Evolutionary conservation across 2,329 filamentous ascomycete genomes (phyloP), one percentile per base, ranked within the genome.

Genomic region (Aureobasidium sp.): DNA sequence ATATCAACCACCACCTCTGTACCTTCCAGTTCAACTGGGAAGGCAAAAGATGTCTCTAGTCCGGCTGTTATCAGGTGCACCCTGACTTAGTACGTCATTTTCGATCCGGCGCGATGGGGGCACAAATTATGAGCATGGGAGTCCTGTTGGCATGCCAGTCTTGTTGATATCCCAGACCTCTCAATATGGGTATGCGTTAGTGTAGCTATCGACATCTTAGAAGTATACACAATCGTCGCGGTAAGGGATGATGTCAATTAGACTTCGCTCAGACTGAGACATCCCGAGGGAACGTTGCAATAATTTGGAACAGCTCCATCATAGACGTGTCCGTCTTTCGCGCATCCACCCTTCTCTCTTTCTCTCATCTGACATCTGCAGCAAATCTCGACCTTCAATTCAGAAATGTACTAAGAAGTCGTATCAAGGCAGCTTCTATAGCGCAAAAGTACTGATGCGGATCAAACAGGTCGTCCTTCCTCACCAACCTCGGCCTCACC

Each of bases 401-500:
- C n/a, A n/a, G n/a, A n/a, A n/a, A n/a, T n/a, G n/a, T n/a, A n/a
- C n/a, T n/a, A n/a, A n/a, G n/a, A n/a, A n/a, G n/a, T n/a, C n/a
- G n/a, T n/a, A n/a, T n/a, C n/a, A n/a, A n/a, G n/a, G n/a, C n/a
- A n/a, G n/a, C n/a, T n/a, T n/a, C n/a, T n/a, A n/a, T n/a, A n/a
- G n/a, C n/a, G n/a, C n/a, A n/a, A n/a, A n/a, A n/a, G n/a, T 14
- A 14, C 45, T 48, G 29, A 48, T 14, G 32, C 25, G 14, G 3
- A 6, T 30, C 16, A 13, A 48, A 39, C 47, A 60, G 58, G 58
- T 29, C 58, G 9, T 49, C 44, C 4, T 32, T 69, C 53, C 50
- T 64, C 21, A 65, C 64, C 25, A 49, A 58, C 59, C 68, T 71
- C 49, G 69, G 70, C 64, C 64, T 70, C 36, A 64, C 61, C 45